Percentiles rank a stretch among this genome's conserved stretches.
Evolutionary conservation across 2,329 filamentous ascomycete genomes (phyloP).

Genomic region (Fusarium subglutinans): DNA sequence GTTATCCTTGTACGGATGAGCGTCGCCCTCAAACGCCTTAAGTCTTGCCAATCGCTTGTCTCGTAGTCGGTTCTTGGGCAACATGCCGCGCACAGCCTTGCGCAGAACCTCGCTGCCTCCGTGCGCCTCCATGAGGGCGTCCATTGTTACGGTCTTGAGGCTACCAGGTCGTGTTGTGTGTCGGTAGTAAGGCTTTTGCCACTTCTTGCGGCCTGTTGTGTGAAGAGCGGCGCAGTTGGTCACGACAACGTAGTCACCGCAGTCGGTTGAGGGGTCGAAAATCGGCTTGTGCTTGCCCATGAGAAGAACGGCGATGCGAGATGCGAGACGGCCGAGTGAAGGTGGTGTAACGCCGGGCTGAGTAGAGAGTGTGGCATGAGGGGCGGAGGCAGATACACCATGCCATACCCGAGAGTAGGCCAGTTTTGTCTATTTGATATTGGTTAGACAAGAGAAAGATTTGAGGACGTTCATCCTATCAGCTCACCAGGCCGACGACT

Average conservation of each 20-base stretch:
- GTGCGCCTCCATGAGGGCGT: conserved; percentile 91
- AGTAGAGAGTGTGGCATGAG: conserved; percentile 68
- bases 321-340: conserved; percentile 89
- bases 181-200: conserved; percentile 94
- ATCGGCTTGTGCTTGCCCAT: conserved; percentile 99
- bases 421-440: conserved; percentile 77
- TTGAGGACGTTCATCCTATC: conserved; percentile 3
- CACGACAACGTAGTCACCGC: conserved; percentile 98
- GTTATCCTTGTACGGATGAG: conserved; percentile 92
- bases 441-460: conserved; percentile 20
- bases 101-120: conserved; percentile 91
- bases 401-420: conserved; percentile 98
- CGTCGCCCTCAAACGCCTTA: conserved; percentile 94
- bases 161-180: conserved; percentile 92
- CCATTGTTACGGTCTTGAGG: conserved; percentile 91
- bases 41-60: conserved; percentile 87
- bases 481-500: conserved; percentile 75
- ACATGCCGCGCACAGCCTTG: conserved; percentile 94
- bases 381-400: conserved; percentile 76
- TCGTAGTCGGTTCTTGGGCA: conserved; percentile 94
- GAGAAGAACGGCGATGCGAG: conserved; percentile 83
- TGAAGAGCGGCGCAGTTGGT: conserved; percentile 87
- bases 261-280: conserved; percentile 96
- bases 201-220: conserved; percentile 90
- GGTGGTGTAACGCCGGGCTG: conserved; percentile 70